phyloP scores from a whole-genome alignment of 441 rosid species.

The Erodium moschatum region DNA sequence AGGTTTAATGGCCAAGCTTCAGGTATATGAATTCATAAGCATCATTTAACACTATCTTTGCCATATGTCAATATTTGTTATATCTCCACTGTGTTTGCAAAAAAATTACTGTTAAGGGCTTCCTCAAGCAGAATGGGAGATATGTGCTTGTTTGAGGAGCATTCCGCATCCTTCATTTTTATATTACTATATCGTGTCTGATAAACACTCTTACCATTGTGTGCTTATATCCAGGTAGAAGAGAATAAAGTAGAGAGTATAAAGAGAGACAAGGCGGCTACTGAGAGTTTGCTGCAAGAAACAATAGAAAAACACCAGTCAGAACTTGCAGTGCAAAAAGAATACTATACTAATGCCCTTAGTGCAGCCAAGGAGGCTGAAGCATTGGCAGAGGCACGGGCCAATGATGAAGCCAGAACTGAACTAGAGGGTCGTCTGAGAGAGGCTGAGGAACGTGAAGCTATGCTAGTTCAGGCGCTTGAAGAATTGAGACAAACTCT shows the following conservation, averaged over 20 bases:
- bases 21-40: conserved; percentile 44
- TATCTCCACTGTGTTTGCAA: neutral
- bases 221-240: conserved; percentile 49
- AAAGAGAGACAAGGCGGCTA: conserved; percentile 82
- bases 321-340: conserved; percentile 75
- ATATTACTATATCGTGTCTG: neutral
- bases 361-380: conserved; percentile 95
- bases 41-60: conserved; percentile 10
- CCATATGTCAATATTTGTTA: neutral
- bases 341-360: conserved; percentile 76
- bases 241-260: conserved; percentile 92
- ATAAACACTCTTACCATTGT: neutral
- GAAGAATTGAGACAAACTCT: conserved; percentile 90
- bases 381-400: conserved; percentile 83
- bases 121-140: neutral
- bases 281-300: conserved; percentile 89
- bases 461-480: conserved; percentile 84
- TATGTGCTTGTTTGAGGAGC: neutral
- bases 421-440: conserved; percentile 76
- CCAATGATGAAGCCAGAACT: conserved; percentile 77
- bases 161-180: neutral
- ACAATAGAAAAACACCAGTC: conserved; percentile 90
- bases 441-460: conserved; percentile 88
- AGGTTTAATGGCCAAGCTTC: conserved; percentile 85
- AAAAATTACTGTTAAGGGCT: neutral